These are phyloP conservation scores for Sporothrix variecibatus DNA, from an alignment of 2,329 filamentous ascomycete species.

Conservation along the genomic window DNA sequence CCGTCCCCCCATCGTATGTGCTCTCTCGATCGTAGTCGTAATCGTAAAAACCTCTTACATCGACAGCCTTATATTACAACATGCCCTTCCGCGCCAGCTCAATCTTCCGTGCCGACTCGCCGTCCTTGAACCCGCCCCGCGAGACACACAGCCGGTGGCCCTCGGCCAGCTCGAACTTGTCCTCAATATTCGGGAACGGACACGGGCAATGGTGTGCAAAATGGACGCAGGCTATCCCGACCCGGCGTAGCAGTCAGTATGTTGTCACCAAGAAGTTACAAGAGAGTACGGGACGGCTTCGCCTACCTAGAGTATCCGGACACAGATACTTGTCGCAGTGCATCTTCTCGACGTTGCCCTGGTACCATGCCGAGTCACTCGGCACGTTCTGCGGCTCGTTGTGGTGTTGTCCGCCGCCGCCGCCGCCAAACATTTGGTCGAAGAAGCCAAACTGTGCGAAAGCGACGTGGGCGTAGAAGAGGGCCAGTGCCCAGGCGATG, in stretches of 20 bases:
- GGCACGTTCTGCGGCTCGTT: conserved; percentile 75
- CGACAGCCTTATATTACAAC: conserved; percentile 57
- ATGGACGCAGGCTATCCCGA: conserved; percentile 81
- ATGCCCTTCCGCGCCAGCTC: conserved; percentile 79
- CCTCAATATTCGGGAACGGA: conserved; percentile 72
- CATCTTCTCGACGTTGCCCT: conserved; percentile 54
- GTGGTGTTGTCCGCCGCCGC: conserved; percentile 53
- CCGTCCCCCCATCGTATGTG: too few relatives aligned
- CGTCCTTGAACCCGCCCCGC: conserved; percentile 71
- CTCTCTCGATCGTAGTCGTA: neutral
- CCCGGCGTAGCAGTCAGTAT: neutral
- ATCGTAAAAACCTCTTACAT: neutral
- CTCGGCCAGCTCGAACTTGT: conserved; percentile 74
- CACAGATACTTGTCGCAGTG: conserved; percentile 92
- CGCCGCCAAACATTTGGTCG: conserved; percentile 85
- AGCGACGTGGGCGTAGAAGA: conserved; percentile 55
- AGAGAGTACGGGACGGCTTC: too few relatives aligned
- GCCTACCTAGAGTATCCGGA: conserved; percentile 72
- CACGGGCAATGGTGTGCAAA: conserved; percentile 98
- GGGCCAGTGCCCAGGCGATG: conserved; percentile 54
- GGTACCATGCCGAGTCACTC: conserved; percentile 80
- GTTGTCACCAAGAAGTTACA: neutral
- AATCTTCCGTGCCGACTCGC: conserved; percentile 73
- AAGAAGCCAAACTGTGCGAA: conserved; percentile 94
- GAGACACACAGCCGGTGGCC: conserved; percentile 73